A percentile compares a stretch with the other conserved stretches of the same genome.
Conservation (phyloP, 2,329 filamentous ascomycete species). For the Fusarium praegraminearum region DNA sequence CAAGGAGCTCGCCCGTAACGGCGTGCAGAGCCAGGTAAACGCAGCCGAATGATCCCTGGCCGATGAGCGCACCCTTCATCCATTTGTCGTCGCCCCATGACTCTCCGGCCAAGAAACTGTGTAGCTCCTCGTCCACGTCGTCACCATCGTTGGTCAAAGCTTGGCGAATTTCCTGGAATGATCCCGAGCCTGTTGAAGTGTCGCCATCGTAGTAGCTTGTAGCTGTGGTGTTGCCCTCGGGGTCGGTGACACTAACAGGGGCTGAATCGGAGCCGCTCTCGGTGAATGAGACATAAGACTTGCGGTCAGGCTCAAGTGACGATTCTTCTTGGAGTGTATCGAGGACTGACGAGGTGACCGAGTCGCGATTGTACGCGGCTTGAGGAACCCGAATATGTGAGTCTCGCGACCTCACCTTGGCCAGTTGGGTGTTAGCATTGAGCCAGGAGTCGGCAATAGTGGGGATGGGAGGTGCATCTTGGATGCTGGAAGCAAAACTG, state of each 20-base stretch:
- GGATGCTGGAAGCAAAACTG: slow-evolving; percentile 91
- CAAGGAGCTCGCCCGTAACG: slow-evolving; percentile 95
- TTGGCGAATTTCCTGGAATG: slow-evolving; percentile 85
- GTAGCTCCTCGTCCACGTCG: slow-evolving; percentile 88
- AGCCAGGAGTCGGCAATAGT: slow-evolving; percentile 97
- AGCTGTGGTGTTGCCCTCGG: slow-evolving; percentile 75
- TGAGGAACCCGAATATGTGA: slow-evolving; percentile 61
- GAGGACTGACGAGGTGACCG: slow-evolving; percentile 87
- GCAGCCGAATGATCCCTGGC: slow-evolving; percentile 94
- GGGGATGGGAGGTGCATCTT: slow-evolving; percentile 93
- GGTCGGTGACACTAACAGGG: slow-evolving; percentile 79
- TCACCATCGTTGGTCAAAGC: slow-evolving; percentile 92
- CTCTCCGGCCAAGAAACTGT: slow-evolving; percentile 90
- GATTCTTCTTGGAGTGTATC: slow-evolving; percentile 94
- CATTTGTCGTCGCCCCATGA: slow-evolving; percentile 98
- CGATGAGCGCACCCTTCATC: slow-evolving; percentile 99
- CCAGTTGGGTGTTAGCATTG: slow-evolving; percentile 58
- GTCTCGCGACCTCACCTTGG: slow-evolving; percentile 57
- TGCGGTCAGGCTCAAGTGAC: slow-evolving; percentile 85
- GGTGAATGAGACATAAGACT: slow-evolving; percentile 92
- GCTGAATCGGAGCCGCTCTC: slow-evolving; percentile 79
- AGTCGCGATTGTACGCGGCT: slow-evolving; percentile 76
- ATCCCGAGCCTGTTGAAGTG: slow-evolving; percentile 76
- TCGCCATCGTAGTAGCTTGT: slow-evolving; percentile 90
- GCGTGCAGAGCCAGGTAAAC: slow-evolving; percentile 96